Percentiles rank a stretch among this genome's conserved stretches.
Evolutionary conservation across 768 basidiomycete species (phyloP).

Genomic region (Mycena epipterygia): DNA sequence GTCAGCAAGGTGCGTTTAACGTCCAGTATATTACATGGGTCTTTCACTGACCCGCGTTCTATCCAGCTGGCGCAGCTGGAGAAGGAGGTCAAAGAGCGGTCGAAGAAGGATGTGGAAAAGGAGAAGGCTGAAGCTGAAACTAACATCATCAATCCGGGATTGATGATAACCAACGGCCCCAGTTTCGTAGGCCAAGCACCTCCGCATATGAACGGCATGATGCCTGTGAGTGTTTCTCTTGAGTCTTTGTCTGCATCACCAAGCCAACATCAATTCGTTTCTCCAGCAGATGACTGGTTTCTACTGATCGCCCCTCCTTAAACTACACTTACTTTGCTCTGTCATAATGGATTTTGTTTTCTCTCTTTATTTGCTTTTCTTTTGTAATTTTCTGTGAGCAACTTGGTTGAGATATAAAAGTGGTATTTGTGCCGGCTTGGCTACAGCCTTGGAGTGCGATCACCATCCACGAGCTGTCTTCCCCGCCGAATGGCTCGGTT

Average conservation of each 20-base stretch:
- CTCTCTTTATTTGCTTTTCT: not conserved
- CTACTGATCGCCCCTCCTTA: conserved; percentile 29
- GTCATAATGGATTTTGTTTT: conserved; percentile 30
- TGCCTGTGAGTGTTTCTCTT: conserved; percentile 66
- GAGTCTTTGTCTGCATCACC: not conserved
- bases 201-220: conserved; percentile 79
- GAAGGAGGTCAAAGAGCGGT: conserved; percentile 90
- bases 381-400: not conserved
- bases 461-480: not conserved
- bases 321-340: conserved; percentile 26
- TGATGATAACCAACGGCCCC: conserved; percentile 74
- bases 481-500: conserved; percentile 72
- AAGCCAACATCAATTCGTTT: not conserved
- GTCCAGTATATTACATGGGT: not conserved
- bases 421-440: conserved; percentile 20
- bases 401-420: not conserved
- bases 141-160: conserved; percentile 90
- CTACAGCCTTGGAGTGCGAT: not conserved
- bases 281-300: conserved; percentile 29
- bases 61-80: conserved; percentile 83
- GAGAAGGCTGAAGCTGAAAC: conserved; percentile 90
- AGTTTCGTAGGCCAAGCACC: conserved; percentile 73
- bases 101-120: conserved; percentile 89
- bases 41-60: conserved; percentile 29
- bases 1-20: conserved; percentile 72